A percentile compares a stretch with the other conserved stretches of the same genome.
phyloP scores from a whole-genome alignment of 2,329 filamentous ascomycete genomes.

The Claviceps capensis region DNA sequence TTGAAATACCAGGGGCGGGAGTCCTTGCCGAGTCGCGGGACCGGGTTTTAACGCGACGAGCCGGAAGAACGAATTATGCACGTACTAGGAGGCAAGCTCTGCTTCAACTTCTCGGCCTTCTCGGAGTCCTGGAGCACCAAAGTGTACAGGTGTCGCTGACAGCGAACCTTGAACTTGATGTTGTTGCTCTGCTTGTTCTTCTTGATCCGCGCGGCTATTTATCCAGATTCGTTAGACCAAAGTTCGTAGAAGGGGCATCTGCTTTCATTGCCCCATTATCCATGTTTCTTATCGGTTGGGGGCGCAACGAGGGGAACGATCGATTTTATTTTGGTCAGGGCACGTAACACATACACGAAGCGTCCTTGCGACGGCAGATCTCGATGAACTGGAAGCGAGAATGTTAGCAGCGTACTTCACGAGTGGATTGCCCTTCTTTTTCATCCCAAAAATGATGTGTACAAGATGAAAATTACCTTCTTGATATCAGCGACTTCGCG shows the following conservation, averaged over 20 bases:
- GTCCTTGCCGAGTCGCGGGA: too few relatives aligned
- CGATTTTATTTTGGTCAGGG: constrained; percentile 1
- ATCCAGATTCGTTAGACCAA: neutral
- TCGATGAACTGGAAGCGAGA: constrained; percentile 71
- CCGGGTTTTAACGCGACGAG: neutral
- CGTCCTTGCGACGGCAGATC: constrained; percentile 99
- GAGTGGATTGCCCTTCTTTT: neutral
- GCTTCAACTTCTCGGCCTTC: constrained; percentile 99
- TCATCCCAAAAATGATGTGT: neutral
- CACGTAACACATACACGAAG: constrained; percentile 66
- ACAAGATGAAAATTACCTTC: constrained; percentile 33
- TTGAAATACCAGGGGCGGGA: neutral
- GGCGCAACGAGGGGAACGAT: neutral
- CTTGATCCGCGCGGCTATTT: constrained; percentile 77
- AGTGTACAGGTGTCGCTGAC: constrained; percentile 92
- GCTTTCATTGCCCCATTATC: too few relatives aligned
- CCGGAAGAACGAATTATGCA: constrained; percentile 10
- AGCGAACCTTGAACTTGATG: constrained; percentile 99
- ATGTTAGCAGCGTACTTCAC: neutral
- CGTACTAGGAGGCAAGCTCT: constrained; percentile 94
- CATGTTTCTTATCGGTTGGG: too few relatives aligned
- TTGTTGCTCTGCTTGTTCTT: constrained; percentile 80
- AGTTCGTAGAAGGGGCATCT: too few relatives aligned
- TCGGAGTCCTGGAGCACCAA: constrained; percentile 96
- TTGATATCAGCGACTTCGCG: constrained; percentile 98